A percentile compares a stretch with the other conserved stretches of the same genome.
These are phyloP conservation scores for Aaosphaeria arxii DNA, from an alignment of 2,329 filamentous ascomycete genomes.

Conservation along the genomic window DNA sequence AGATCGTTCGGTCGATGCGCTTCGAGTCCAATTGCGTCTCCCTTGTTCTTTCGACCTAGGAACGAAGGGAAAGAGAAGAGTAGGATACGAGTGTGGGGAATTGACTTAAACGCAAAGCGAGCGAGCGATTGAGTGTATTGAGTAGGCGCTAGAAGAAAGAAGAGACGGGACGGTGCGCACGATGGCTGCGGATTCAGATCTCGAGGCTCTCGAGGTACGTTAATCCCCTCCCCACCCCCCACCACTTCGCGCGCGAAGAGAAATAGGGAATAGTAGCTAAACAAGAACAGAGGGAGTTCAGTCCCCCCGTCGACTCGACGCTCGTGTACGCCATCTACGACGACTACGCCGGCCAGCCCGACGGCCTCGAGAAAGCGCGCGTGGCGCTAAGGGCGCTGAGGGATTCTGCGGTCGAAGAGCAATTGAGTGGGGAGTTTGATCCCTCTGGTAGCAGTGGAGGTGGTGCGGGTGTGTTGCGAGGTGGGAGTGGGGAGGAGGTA, in stretches of 20 bases:
- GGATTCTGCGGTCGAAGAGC: constrained; percentile 61
- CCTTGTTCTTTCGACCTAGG: no score
- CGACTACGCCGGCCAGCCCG: constrained; percentile 65
- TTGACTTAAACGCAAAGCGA: no score
- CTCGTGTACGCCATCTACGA: constrained; percentile 71
- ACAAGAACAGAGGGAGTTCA: constrained; percentile 62
- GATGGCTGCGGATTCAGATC: constrained; percentile 22
- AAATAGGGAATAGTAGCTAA: constrained; percentile 1
- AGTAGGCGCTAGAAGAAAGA: no score
- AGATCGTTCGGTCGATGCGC: no score
- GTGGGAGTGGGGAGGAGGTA: constrained; percentile 37
- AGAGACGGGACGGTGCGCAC: no score
- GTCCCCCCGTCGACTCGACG: constrained; percentile 71
- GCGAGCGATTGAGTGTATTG: no score
- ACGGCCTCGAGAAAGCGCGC: constrained; percentile 53
- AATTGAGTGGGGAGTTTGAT: constrained; percentile 71
- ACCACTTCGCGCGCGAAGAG: not conserved
- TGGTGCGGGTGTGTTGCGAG: constrained; percentile 18
- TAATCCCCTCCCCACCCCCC: not conserved
- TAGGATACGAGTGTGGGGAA: no score
- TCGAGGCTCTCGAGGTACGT: constrained; percentile 31
- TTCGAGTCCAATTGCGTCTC: no score
- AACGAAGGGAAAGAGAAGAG: no score
- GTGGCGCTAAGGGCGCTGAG: constrained; percentile 65
- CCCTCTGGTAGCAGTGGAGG: constrained; percentile 65